These are phyloP conservation scores for Grammothele lineata DNA, from an alignment of 768 basidiomycete genomes.

Conservation along the genomic window DNA sequence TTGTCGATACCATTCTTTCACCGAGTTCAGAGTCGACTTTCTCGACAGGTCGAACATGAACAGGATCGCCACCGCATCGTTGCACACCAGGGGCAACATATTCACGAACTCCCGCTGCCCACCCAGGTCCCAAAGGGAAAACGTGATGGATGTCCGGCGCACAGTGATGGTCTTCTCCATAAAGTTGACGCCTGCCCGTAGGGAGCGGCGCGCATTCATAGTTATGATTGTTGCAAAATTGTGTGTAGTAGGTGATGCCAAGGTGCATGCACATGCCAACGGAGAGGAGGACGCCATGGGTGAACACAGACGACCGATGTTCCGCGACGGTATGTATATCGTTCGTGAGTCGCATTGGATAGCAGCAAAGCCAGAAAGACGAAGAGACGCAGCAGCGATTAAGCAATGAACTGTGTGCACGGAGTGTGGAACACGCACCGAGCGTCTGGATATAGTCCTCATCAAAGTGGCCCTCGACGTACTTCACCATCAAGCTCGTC, in stretches of 20 bases:
- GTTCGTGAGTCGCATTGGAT: too few species aligned
- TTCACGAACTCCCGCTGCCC: slow-evolving; percentile 99
- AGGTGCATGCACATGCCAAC: too few species aligned
- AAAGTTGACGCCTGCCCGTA: slow-evolving; percentile 82
- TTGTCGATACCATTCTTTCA: slow-evolving; percentile 99
- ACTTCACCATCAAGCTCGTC: slow-evolving; percentile 99
- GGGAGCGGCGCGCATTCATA: too few species aligned
- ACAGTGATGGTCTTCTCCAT: slow-evolving; percentile 99
- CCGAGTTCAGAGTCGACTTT: slow-evolving; percentile 95
- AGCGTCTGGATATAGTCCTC: slow-evolving; percentile 99
- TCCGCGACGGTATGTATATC: too few species aligned
- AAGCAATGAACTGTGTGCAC: too few species aligned
- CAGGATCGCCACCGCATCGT: slow-evolving; percentile 98
- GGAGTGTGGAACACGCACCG: too few species aligned
- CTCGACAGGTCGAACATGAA: slow-evolving; percentile 99
- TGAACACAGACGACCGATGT: too few species aligned
- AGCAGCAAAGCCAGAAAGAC: too few species aligned
- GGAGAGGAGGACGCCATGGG: too few species aligned
- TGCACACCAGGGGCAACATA: slow-evolving; percentile 97
- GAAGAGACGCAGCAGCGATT: too few species aligned
- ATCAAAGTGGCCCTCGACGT: slow-evolving; percentile 97
- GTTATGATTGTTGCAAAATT: too few species aligned
- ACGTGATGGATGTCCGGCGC: slow-evolving; percentile 96
- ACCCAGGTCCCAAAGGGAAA: slow-evolving; percentile 98
- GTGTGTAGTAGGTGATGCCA: too few species aligned